Conservation (phyloP, 495 filamentous ascomycete species). For the Aspergillus nidulans region DNA sequence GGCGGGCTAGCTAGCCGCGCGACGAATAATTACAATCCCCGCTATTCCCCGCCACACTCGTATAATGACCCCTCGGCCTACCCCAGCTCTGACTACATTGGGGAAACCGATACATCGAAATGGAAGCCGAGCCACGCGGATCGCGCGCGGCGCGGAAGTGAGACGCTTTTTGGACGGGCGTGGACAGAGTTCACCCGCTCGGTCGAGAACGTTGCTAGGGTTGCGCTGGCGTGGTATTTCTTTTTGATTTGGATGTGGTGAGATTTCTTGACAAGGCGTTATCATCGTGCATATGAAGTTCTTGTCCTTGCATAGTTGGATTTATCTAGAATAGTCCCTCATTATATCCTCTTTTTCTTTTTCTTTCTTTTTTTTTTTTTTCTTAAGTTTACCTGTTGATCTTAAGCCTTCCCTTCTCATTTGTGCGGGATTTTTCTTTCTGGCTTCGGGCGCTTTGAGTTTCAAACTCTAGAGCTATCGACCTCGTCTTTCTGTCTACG, state of each 20-base stretch:
- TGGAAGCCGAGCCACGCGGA: constrained; percentile 17
- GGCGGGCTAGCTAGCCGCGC: constrained; percentile 33
- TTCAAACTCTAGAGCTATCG: too few relatives aligned
- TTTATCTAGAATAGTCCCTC: too few relatives aligned
- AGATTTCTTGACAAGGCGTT: too few relatives aligned
- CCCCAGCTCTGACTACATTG: constrained; percentile 22
- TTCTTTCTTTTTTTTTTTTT: too few relatives aligned
- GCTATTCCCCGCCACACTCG: constrained; percentile 22
- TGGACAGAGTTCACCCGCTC: constrained; percentile 23
- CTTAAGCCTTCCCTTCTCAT: too few relatives aligned
- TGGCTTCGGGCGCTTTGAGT: too few relatives aligned
- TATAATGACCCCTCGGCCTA: constrained; percentile 20
- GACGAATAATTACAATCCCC: constrained; percentile 19
- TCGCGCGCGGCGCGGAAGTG: constrained; percentile 14
- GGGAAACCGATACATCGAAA: constrained; percentile 15
- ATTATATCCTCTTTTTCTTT: too few relatives aligned
- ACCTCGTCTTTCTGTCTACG: too few relatives aligned
- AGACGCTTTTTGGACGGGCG: constrained; percentile 13
- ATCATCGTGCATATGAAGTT: too few relatives aligned
- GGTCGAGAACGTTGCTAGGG: constrained; percentile 36
- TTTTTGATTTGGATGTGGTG: constrained; percentile 52
- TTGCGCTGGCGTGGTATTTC: constrained; percentile 47
- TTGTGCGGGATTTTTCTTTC: too few relatives aligned
- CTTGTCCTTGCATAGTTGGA: too few relatives aligned
- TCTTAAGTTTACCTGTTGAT: too few relatives aligned